A percentile compares a stretch with the other conserved stretches of the same genome.
phyloP scores from a whole-genome alignment of 192 early-diverging fungal genomes.

The Umbelopsis isabellina region DNA sequence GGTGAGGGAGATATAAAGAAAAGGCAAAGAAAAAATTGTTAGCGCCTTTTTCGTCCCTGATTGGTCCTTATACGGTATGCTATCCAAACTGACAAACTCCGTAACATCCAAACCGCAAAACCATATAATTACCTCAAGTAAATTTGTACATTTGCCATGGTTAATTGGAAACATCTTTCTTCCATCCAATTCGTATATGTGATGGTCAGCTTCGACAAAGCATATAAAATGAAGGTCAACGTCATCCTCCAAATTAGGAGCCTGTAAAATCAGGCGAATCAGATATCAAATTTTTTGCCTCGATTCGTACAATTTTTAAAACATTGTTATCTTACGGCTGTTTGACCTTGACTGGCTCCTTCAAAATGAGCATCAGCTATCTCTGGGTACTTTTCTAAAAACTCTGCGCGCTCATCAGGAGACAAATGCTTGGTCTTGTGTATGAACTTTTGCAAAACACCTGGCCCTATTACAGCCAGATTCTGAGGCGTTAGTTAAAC shows the following conservation, averaged over 20 bases:
- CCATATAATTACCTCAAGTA: constrained; percentile 53
- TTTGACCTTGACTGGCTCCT: constrained; percentile 67
- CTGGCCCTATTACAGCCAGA: constrained; percentile 37
- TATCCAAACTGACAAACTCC: background rate
- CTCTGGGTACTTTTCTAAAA: constrained; percentile 65
- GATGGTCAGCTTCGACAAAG: constrained; percentile 78
- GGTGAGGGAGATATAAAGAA: background rate
- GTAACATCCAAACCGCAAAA: background rate
- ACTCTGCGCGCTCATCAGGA: constrained; percentile 74
- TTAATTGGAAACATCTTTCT: constrained; percentile 80
- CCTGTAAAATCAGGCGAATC: constrained; percentile 25
- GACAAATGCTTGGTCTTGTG: constrained; percentile 60
- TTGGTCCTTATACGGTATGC: background rate
- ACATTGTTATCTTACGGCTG: constrained; percentile 37
- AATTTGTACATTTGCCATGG: constrained; percentile 69
- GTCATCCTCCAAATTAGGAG: constrained; percentile 73
- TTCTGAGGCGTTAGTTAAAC: background rate
- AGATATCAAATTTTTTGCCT: background rate
- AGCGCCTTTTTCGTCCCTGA: background rate
- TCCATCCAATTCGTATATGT: constrained; percentile 90
- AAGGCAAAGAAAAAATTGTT: background rate
- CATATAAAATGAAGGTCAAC: constrained; percentile 87
- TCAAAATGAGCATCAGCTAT: constrained; percentile 60
- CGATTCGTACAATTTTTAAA: background rate
- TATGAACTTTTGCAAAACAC: constrained; percentile 69